These are phyloP conservation scores for Aspergillus puulaauensis DNA, from an alignment of 2,329 filamentous ascomycete species.

Conservation along the genomic window DNA sequence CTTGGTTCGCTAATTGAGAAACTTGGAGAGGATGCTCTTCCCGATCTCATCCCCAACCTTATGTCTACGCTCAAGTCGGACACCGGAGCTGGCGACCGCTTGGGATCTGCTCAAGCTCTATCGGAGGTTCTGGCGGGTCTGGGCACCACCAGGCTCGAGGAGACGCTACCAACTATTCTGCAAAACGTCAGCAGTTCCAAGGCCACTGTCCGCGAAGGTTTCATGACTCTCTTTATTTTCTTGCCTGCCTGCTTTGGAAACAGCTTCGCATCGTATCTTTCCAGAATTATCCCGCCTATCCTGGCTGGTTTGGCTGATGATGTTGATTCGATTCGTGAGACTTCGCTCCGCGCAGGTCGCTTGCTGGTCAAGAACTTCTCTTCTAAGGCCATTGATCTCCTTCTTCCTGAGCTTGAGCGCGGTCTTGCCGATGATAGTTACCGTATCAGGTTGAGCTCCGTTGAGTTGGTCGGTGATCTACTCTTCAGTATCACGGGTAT, in stretches of 20 bases:
- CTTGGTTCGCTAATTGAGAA: slow-evolving; percentile 97
- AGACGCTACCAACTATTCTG: slow-evolving; percentile 91
- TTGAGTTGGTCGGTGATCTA: slow-evolving; percentile 93
- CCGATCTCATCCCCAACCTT: slow-evolving; percentile 93
- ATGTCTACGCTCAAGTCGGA: slow-evolving; percentile 98
- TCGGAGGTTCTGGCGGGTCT: slow-evolving; percentile 94
- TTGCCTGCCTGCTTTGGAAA: slow-evolving; percentile 98
- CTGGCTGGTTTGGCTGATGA: slow-evolving; percentile 93
- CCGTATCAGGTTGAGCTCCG: slow-evolving; percentile 95
- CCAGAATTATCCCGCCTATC: slow-evolving; percentile 93
- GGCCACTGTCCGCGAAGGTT: slow-evolving; percentile 87
- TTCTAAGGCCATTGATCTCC: slow-evolving; percentile 85
- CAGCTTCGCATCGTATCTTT: slow-evolving; percentile 94
- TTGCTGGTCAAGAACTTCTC: slow-evolving; percentile 98
- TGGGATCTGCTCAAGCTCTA: slow-evolving; percentile 94
- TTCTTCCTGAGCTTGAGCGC: slow-evolving; percentile 91
- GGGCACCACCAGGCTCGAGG: slow-evolving; percentile 87
- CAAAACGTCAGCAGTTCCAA: slow-evolving; percentile 95
- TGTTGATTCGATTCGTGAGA: slow-evolving; percentile 93
- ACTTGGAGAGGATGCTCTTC: slow-evolving; percentile 91
- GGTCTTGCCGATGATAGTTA: slow-evolving; percentile 97
- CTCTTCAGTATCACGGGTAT: slow-evolving; percentile 98
- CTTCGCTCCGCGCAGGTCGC: slow-evolving; percentile 88
- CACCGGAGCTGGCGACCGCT: slow-evolving; percentile 89
- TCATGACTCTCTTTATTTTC: slow-evolving; percentile 99